Evolutionary conservation across 495 filamentous ascomycete species (phyloP).

Genomic region (Penicillium bialowiezense): DNA sequence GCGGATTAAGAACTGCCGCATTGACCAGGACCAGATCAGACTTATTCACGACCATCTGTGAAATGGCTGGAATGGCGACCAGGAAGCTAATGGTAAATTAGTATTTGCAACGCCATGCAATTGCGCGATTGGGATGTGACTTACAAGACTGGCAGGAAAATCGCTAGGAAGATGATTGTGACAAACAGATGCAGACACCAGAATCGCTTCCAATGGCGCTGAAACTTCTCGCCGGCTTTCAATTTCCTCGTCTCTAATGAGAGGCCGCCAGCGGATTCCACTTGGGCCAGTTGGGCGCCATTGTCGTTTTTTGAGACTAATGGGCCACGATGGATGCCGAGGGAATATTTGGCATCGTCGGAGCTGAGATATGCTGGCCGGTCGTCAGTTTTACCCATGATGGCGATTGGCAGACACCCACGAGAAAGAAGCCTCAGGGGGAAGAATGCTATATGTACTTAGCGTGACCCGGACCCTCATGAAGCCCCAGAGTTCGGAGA

Average conservation of each 20-base stretch:
- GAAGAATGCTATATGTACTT: constrained; percentile 2
- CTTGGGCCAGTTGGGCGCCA: constrained; percentile 23
- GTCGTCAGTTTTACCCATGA: constrained; percentile 24
- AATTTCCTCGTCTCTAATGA: constrained; percentile 27
- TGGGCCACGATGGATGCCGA: constrained; percentile 38
- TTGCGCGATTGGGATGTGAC: constrained; percentile 1
- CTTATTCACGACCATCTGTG: constrained; percentile 40
- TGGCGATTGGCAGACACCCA: constrained; percentile 5
- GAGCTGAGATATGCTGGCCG: constrained; percentile 27
- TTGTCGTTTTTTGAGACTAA: constrained; percentile 17
- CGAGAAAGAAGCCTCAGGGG: neutral
- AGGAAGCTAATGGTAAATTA: constrained; percentile 37
- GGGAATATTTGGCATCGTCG: constrained; percentile 31
- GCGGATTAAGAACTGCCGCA: constrained; percentile 32
- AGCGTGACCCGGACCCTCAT: neutral
- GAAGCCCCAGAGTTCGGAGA: constrained; percentile 7
- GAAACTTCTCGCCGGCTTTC: constrained; percentile 25
- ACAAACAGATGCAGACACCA: constrained; percentile 37
- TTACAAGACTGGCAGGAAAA: constrained; percentile 42
- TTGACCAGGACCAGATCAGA: constrained; percentile 36
- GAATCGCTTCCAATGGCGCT: constrained; percentile 40
- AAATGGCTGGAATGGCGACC: constrained; percentile 40
- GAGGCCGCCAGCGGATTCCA: constrained; percentile 28
- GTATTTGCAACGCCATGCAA: neutral
- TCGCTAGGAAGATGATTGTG: constrained; percentile 28